Percentiles rank a stretch among this genome's conserved stretches.
These are phyloP conservation scores for Pyrenophora graminea DNA, from an alignment of 2,329 filamentous ascomycete genomes.

Conservation along the genomic window DNA sequence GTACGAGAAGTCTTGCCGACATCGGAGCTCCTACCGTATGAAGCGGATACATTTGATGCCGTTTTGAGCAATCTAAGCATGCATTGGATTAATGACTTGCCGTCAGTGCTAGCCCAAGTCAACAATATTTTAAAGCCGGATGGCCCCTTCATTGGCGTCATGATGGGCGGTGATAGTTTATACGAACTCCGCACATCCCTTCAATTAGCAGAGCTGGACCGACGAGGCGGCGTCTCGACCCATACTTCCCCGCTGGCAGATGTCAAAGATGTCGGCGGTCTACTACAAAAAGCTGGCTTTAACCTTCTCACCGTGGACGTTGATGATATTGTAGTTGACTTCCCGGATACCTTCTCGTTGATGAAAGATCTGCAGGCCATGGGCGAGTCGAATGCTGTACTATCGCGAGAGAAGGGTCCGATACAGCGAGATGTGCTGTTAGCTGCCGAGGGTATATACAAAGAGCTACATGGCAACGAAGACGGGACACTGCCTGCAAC, in stretches of 20 bases:
- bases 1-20: slow-evolving; percentile 74
- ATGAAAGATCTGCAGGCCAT: slow-evolving; percentile 96
- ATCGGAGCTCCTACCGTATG: slow-evolving; percentile 76
- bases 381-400: slow-evolving; percentile 89
- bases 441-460: slow-evolving; percentile 87
- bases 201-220: slow-evolving; percentile 88
- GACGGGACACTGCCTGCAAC: slow-evolving; percentile 75
- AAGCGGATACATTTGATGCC: slow-evolving; percentile 78
- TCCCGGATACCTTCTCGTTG: slow-evolving; percentile 83
- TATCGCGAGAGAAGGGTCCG: slow-evolving; percentile 77
- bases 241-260: slow-evolving; percentile 91
- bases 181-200: slow-evolving; percentile 92
- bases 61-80: slow-evolving; percentile 86
- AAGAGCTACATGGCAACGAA: slow-evolving; percentile 77
- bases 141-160: slow-evolving; percentile 87
- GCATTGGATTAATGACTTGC: slow-evolving; percentile 98
- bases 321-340: slow-evolving; percentile 96
- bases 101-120: slow-evolving; percentile 79
- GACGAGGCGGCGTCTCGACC: slow-evolving; percentile 86
- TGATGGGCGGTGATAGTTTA: slow-evolving; percentile 93
- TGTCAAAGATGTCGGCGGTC: slow-evolving; percentile 84
- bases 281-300: slow-evolving; percentile 86
- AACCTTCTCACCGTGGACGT: slow-evolving; percentile 96
- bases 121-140: slow-evolving; percentile 89
- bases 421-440: slow-evolving; percentile 82